These are phyloP conservation scores for Melampsora larici-populina DNA, from an alignment of 1,284 basidiomycete genomes.

Conservation along the genomic window DNA sequence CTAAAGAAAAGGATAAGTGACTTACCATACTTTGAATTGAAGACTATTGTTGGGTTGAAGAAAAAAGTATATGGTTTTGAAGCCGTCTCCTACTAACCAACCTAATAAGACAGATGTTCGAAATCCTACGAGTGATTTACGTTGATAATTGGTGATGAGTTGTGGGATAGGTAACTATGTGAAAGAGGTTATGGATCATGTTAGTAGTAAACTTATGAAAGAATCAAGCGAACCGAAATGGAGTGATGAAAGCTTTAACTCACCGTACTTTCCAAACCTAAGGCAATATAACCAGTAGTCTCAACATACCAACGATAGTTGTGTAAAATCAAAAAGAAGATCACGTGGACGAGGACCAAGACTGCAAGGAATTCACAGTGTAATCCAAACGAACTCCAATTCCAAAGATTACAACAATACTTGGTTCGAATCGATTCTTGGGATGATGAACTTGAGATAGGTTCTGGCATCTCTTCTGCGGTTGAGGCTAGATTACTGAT, in stretches of 20 bases:
- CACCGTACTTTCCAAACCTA: constrained; percentile 58
- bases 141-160: constrained; percentile 57
- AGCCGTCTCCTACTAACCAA: constrained; percentile 56
- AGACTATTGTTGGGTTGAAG: constrained; percentile 55
- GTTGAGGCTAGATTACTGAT: constrained; percentile 44
- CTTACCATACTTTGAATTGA: constrained; percentile 57
- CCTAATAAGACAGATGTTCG: constrained; percentile 56
- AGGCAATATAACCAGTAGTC: constrained; percentile 58
- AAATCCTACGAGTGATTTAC: constrained; percentile 59
- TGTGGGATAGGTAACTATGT: constrained; percentile 58
- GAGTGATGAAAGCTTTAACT: background rate
- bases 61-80: constrained; percentile 58
- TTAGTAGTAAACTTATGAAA: background rate
- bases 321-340: constrained; percentile 51
- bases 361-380: constrained; percentile 58
- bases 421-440: background rate
- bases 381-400: constrained; percentile 22
- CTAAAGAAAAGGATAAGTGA: constrained; percentile 26
- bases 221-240: background rate
- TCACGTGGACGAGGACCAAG: constrained; percentile 54
- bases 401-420: constrained; percentile 47
- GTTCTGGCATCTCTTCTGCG: constrained; percentile 2
- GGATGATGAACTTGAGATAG: background rate
- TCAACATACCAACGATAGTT: constrained; percentile 47
- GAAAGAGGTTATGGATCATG: background rate